Evolutionary conservation across 768 basidiomycete species (phyloP), one percentile per base, ranked within the genome.

Genomic region (Suillus brevipes): DNA sequence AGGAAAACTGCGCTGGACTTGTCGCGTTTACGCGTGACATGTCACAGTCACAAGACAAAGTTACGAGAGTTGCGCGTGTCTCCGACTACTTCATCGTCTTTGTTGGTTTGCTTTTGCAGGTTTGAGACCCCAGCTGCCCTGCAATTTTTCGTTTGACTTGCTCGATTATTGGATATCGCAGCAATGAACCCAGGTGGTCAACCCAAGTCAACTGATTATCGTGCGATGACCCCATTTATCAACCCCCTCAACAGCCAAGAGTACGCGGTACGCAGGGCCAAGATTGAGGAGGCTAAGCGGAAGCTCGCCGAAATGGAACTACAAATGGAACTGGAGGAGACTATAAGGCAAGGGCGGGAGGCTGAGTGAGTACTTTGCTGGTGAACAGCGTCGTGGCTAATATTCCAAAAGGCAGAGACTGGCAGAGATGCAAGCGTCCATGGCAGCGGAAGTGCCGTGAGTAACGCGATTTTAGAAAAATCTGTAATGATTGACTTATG

Each of bases 321-420:
- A 20, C 38, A 59, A 40, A 59, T 13, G 13, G 75, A 82, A 57
- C 71, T 83, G 31, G 63, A 76, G 65, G 69, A 72, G 66, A 75
- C 75, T 68, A 73, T 82, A 8, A 72, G 75, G 45, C 81, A 81
- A 23, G 86, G 85, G 2, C 76, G 79, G 23, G 73, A 81, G 61
- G 86, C 85, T 45, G 76, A 79, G 85, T 80, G 64, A 66, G 80
- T 72, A 12, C 8, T 34, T 31, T 31, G 12, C 12, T 9, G 20
- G 57, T 25, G n/a, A 9, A 12, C 28, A 38, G 49, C 64, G 31
- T 65, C 57, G 61, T 60, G 62, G 61, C 58, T 40, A n/a, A 38
- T 16, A 16, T 25, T 37, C 38, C 20, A 23, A 55, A 38, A 76
- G 75, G 60, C 62, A 69, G 28, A 66, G 67, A 66, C 60, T 78